Percentiles rank a stretch among this genome's conserved stretches.
Evolutionary conservation across 2,329 filamentous ascomycete species (phyloP).

Genomic region (Acrocalymma vagum): DNA sequence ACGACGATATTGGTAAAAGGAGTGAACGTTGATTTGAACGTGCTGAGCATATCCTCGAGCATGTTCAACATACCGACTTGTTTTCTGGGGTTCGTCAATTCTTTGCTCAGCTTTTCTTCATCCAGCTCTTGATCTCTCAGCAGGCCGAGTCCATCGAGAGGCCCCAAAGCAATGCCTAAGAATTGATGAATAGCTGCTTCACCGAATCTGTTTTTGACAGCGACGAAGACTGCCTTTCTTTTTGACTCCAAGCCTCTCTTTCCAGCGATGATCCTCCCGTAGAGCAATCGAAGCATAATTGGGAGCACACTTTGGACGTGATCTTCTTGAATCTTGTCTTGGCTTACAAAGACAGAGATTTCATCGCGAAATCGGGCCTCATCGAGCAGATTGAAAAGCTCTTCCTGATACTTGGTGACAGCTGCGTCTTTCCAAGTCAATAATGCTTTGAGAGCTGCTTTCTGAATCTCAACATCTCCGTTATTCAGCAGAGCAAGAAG

Average conservation of each 20-base stretch:
- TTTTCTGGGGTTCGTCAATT: slow-evolving; percentile 74
- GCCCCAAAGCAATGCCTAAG: slow-evolving; percentile 80
- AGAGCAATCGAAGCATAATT: slow-evolving; percentile 84
- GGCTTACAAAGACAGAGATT: slow-evolving; percentile 82
- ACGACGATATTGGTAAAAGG: slow-evolving; percentile 75
- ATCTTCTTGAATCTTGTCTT: slow-evolving; percentile 72
- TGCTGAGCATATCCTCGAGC: slow-evolving; percentile 85
- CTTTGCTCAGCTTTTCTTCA: slow-evolving; percentile 51
- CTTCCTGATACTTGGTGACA: slow-evolving; percentile 82
- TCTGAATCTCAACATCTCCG: slow-evolving; percentile 90
- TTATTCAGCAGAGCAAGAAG: slow-evolving; percentile 81
- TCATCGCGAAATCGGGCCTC: slow-evolving; percentile 94
- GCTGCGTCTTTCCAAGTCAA: slow-evolving; percentile 87
- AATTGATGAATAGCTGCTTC: slow-evolving; percentile 81
- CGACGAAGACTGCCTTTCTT: slow-evolving; percentile 75
- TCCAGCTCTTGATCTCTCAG: slow-evolving; percentile 61
- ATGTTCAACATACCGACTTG: slow-evolving; percentile 93
- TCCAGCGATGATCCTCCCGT: slow-evolving; percentile 87
- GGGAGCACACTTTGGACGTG: slow-evolving; percentile 82
- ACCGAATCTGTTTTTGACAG: slow-evolving; percentile 76
- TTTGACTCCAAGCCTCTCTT: slow-evolving; percentile 83
- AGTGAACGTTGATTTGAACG: slow-evolving; percentile 77
- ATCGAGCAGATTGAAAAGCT: slow-evolving; percentile 85
- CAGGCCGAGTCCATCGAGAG: slow-evolving; percentile 69
- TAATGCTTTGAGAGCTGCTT: slow-evolving; percentile 81